Evolutionary conservation across 768 basidiomycete species (phyloP), one percentile per base, ranked within the genome.

Genomic region (Amyloporia xantha): DNA sequence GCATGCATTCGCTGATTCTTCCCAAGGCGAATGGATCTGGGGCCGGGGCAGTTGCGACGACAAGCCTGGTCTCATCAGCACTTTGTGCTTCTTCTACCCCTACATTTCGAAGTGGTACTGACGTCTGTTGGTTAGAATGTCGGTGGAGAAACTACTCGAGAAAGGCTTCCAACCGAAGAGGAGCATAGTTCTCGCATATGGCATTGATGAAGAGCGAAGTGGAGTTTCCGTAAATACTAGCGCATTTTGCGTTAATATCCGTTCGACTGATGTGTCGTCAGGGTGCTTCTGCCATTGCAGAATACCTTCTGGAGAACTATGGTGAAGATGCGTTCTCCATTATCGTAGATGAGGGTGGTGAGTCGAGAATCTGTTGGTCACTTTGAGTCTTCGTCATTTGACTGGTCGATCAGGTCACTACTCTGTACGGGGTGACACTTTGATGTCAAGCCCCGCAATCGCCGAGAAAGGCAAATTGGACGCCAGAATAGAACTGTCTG

Each of bases 321-420:
- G 92, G 91, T 30, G 62, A 75, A 47, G 65, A 91, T 59, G 76
- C 79, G 4, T 79, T 91, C 59, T 80, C 86, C 0, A 72, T 95
- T 59, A 63, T 96, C 38, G 73, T 97, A 24, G 94, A 97, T 59
- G 94, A 97, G 71, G 93, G 93, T 23, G 79, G 89, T n/a, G n/a
- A n/a, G n/a, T n/a, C n/a, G n/a, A n/a, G n/a, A n/a, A n/a, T n/a
- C n/a, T n/a, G n/a, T n/a, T n/a, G n/a, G n/a, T 82, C 63, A 61
- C 71, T 62, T 11, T 10, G 78, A 62, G 65, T 0, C 38, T 47
- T 67, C n/a, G n/a, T n/a, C n/a, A n/a, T 33, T 33, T 33, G 30
- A 67, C 33, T 52, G 13, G 52, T 72, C 44, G 59, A 33, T 15
- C 6, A 45, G 67, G 57, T 41, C 58, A 55, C 24, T 67, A 53